phyloP scores from a whole-genome alignment of 179 eudicot genomes.

The Drosera spatulata region DNA sequence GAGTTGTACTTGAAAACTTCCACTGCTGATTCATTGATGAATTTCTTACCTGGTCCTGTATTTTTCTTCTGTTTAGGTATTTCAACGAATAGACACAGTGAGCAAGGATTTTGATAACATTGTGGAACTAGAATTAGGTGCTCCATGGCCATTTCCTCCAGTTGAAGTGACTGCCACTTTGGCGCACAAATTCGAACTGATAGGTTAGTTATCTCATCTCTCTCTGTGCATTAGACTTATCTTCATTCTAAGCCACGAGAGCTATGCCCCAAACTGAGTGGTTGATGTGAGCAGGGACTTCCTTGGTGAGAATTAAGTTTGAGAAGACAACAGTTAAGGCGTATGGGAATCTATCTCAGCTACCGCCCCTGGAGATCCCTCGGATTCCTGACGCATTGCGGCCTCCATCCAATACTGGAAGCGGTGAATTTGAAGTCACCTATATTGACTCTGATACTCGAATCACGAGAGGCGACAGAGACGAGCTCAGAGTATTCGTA shows the following conservation, averaged over 20 bases:
- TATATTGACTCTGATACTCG: conserved; percentile 69
- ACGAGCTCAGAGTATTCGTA: conserved; percentile 85
- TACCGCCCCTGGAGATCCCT: conserved; percentile 80
- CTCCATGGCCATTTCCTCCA: conserved; percentile 92
- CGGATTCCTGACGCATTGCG: conserved; percentile 57
- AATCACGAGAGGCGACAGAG: conserved; percentile 82
- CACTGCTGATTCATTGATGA: no score
- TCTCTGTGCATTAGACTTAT: no score
- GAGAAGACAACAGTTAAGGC: conserved; percentile 88
- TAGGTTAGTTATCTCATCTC: conserved; percentile 30
- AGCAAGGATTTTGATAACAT: conserved; percentile 95
- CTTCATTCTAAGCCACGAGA: neutral
- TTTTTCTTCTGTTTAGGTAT: conserved; percentile 39
- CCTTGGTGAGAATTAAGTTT: conserved; percentile 47
- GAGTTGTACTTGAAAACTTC: neutral
- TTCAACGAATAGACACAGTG: conserved; percentile 77
- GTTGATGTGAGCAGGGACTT: conserved; percentile 27
- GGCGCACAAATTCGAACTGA: conserved; percentile 85
- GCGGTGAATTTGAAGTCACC: conserved; percentile 88
- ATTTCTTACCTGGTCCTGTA: no score
- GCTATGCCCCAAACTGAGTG: neutral
- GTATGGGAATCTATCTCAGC: conserved; percentile 62
- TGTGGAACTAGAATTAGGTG: conserved; percentile 70
- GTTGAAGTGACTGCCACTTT: conserved; percentile 70
- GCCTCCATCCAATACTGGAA: conserved; percentile 67